A percentile compares a stretch with the other conserved stretches of the same genome.
phyloP scores from a whole-genome alignment of 129 eudicot species.

The sunflower (Helianthus annuus) region DNA sequence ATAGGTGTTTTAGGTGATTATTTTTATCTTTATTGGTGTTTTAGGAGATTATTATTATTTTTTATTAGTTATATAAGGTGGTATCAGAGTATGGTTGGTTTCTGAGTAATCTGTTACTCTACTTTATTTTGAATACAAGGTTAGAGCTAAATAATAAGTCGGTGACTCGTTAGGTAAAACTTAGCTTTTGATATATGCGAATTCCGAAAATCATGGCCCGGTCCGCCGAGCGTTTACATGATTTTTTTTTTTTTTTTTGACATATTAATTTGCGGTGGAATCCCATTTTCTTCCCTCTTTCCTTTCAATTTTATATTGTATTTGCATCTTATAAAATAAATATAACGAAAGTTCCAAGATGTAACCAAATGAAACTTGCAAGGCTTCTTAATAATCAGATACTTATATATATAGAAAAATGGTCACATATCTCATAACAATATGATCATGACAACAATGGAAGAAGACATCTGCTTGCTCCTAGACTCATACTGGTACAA shows the following conservation, averaged over 20 bases:
- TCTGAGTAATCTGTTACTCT: no score
- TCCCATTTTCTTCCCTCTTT: neutral
- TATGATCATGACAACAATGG: neutral
- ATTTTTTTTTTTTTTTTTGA: neutral
- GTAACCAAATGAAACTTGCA: neutral
- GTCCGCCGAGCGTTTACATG: neutral
- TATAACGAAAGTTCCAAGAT: neutral
- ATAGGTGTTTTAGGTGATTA: no score
- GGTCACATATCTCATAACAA: neutral
- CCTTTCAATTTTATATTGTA: neutral
- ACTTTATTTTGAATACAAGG: no score
- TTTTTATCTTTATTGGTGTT: no score
- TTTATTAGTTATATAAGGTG: no score
- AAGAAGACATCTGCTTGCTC: constrained; percentile 20
- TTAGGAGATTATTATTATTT: no score
- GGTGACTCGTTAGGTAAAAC: no score
- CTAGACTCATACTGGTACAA: constrained; percentile 27
- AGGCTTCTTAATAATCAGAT: neutral
- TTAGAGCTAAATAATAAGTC: no score
- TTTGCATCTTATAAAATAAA: neutral
- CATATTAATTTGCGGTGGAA: neutral
- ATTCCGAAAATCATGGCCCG: no score
- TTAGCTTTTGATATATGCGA: no score
- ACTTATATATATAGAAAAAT: neutral
- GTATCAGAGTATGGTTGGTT: no score